Percentiles rank a stretch among this genome's conserved stretches.
phyloP scores from a whole-genome alignment of 768 basidiomycete species.

The Lactarius quietus region DNA sequence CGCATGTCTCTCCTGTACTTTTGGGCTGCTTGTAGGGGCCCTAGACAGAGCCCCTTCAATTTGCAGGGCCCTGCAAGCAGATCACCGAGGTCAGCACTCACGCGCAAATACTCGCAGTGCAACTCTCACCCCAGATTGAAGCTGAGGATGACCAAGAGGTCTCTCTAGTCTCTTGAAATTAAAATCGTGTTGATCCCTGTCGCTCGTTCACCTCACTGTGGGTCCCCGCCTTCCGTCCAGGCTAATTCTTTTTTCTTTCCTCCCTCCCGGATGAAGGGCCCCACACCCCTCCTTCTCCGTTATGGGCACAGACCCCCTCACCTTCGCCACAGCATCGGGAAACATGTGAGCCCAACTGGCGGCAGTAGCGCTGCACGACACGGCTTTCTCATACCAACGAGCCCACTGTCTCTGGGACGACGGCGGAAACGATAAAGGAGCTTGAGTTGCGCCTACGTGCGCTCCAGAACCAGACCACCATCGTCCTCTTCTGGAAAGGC shows the following conservation, averaged over 20 bases:
- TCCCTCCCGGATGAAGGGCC: conserved; percentile 55
- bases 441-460: conserved; percentile 57
- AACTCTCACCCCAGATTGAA: conserved; percentile 76
- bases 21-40: no score
- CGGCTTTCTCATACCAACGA: conserved; percentile 51
- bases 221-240: no score
- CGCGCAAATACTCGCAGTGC: conserved; percentile 61
- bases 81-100: conserved; percentile 83
- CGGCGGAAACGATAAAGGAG: conserved; percentile 58
- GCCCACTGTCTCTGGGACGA: conserved; percentile 25
- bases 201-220: neutral
- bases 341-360: conserved; percentile 48
- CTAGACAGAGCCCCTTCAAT: no score
- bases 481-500: conserved; percentile 67
- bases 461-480: conserved; percentile 70
- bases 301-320: conserved; percentile 70
- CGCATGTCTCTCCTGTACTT: conserved; percentile 88
- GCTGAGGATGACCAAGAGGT: conserved; percentile 82
- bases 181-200: conserved; percentile 88
- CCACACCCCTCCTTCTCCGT: conserved; percentile 77
- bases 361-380: conserved; percentile 31
- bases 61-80: conserved; percentile 80
- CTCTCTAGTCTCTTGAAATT: conserved; percentile 86
- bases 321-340: conserved; percentile 59
- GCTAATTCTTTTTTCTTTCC: no score